Percentiles rank a stretch among this genome's conserved stretches.
Conservation (phyloP, 2,329 filamentous ascomycete species). For the Aspergillus nomiae region DNA sequence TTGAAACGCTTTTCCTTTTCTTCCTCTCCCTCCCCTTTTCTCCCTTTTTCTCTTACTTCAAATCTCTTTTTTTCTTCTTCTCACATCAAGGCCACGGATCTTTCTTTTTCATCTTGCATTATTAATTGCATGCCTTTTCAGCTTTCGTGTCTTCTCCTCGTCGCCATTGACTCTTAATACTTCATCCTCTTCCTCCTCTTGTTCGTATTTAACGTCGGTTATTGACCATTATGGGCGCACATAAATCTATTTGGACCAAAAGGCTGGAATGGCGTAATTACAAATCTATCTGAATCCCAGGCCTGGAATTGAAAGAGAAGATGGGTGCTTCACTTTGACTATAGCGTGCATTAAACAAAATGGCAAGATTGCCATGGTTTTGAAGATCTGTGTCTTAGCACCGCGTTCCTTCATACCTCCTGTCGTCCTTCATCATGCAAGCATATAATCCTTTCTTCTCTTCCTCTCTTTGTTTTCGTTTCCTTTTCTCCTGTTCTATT, state of each 20-base stretch:
- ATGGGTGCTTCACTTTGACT: constrained; percentile 6
- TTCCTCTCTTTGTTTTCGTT: neutral
- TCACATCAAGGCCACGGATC: neutral
- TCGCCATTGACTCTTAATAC: constrained; percentile 1
- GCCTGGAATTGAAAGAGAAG: constrained; percentile 1
- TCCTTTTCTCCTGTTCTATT: constrained; percentile 3
- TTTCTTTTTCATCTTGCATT: constrained; percentile 4
- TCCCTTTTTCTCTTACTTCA: constrained; percentile 4
- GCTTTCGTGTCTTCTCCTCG: constrained; percentile 10
- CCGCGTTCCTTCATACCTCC: constrained; percentile 3
- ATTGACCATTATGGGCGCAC: constrained; percentile 18
- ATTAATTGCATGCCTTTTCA: constrained; percentile 7
- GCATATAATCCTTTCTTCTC: neutral
- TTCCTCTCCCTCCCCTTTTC: constrained; percentile 6
- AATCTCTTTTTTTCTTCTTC: neutral
- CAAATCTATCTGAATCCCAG: constrained; percentile 11
- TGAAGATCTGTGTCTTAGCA: constrained; percentile 1
- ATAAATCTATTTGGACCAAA: constrained; percentile 16
- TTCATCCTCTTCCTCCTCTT: constrained; percentile 1
- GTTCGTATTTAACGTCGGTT: constrained; percentile 15
- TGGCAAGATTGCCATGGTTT: constrained; percentile 7
- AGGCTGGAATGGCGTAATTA: constrained; percentile 22
- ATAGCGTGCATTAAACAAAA: constrained; percentile 8
- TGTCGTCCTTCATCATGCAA: neutral
- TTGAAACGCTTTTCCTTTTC: constrained; percentile 6